Conservation (phyloP, 306 rosid species). For the Fragaria nilgerrensis region DNA sequence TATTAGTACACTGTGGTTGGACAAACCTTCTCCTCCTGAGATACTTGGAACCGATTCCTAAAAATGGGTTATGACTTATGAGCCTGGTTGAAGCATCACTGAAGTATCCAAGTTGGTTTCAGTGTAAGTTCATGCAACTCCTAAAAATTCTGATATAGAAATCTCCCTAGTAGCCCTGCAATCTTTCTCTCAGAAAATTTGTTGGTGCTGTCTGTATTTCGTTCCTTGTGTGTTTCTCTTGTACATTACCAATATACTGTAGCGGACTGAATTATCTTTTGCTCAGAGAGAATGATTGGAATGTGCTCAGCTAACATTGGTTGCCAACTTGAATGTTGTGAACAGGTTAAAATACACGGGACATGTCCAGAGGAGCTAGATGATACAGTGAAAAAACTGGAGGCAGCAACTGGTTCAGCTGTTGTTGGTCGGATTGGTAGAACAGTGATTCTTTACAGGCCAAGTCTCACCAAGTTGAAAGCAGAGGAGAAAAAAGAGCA, state of each 20-base stretch:
- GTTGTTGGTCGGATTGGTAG: constrained; percentile 72
- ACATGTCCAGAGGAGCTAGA: constrained; percentile 86
- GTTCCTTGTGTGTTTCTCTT: neutral
- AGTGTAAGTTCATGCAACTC: neutral
- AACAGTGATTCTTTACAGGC: constrained; percentile 71
- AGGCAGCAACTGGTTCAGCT: constrained; percentile 70
- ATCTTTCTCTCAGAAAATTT: no score
- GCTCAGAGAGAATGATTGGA: neutral
- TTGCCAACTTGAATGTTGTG: constrained; percentile 15
- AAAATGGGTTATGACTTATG: neutral
- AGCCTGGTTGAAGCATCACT: neutral
- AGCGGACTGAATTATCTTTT: neutral
- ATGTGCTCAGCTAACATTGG: neutral
- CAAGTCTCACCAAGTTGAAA: constrained; percentile 79
- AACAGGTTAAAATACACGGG: constrained; percentile 78
- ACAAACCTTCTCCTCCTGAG: neutral
- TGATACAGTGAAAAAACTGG: constrained; percentile 64
- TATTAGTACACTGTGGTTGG: neutral
- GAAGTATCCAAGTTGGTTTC: neutral
- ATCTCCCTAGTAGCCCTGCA: neutral
- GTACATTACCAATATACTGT: neutral
- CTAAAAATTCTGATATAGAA: neutral
- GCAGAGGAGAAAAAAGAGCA: constrained; percentile 76
- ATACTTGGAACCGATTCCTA: neutral
- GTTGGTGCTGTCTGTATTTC: neutral